Evolutionary conservation across 192 early-diverging fungal genomes (phyloP), one percentile per base, ranked within the genome.

Genomic region (Pilobolus umbonatus): DNA sequence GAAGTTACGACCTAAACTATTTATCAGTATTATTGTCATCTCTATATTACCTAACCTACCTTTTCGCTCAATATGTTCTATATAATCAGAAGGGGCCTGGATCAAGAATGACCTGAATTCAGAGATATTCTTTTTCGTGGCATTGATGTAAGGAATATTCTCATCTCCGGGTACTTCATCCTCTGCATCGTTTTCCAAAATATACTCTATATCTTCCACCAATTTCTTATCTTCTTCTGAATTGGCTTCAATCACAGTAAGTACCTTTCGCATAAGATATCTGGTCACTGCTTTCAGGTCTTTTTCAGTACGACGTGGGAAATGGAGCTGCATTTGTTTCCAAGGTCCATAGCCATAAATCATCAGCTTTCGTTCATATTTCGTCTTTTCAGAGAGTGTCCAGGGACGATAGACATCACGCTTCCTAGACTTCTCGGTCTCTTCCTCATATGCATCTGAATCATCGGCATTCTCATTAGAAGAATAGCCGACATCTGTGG

Each of bases 31-130:
- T 5, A 32, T 5, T 45, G 15, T 44, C 10, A 4, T 57, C 5
- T 5, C 3, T 57, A 21, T 57, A 39, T n/a, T n/a, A n/a, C n/a
- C n/a, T n/a, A n/a, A n/a, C n/a, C n/a, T n/a, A 32, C 62, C 69
- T 57, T 88, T 91, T 45, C 80, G 81, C 7, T 75, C 75, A 46
- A 92, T 68, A 62, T 88, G 86, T 28, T 93, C 88, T n/a, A 75
- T 68, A 47, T 92, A 89, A 12, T 93, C 91, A 19, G 70, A 74
- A 5, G 80, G 75, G 0, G 89, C 86, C 22, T 92, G 84, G 12
- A 81, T 26, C 17, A 92, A 63, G 59, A 88, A 87, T 24, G 83
- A 84, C 32, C 77, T 62, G 66, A 77, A 89, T 66, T 88, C 87
- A 34, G 80, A 69, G 17, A 78, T 81, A 36, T 90, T 80, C 55